A percentile compares a stretch with the other conserved stretches of the same genome.
Evolutionary conservation across 768 basidiomycete genomes (phyloP).

Genomic region (Trametes cubensis): DNA sequence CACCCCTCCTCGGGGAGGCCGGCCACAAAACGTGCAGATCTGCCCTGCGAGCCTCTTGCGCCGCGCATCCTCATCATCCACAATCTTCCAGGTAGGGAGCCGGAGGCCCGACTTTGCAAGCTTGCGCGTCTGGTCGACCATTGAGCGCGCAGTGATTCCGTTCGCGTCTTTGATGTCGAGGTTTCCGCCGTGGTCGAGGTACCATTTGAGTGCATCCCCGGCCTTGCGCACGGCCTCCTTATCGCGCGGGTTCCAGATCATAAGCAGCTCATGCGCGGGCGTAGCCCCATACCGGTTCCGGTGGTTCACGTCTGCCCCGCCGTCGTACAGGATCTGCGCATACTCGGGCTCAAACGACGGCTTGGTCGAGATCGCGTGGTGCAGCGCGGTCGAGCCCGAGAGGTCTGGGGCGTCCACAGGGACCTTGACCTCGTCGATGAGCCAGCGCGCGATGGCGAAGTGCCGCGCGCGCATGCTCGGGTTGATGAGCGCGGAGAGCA

Average conservation of each 20-base stretch:
- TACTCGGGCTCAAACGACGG: conserved; percentile 45
- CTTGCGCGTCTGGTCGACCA: conserved; percentile 17
- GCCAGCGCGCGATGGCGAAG: conserved; percentile 38
- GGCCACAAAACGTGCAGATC: conserved; percentile 42
- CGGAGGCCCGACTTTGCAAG: neutral
- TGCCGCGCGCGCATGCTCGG: conserved; percentile 29
- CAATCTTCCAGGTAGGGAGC: conserved; percentile 21
- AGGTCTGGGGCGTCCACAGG: conserved; percentile 43
- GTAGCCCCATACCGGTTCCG: conserved; percentile 45
- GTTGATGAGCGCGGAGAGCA: conserved; percentile 34
- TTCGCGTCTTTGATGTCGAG: conserved; percentile 40
- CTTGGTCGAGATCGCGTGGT: conserved; percentile 46
- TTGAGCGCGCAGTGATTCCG: conserved; percentile 35
- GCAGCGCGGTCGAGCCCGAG: conserved; percentile 45
- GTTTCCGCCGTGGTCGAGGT: conserved; percentile 46
- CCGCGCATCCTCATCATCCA: conserved; percentile 39
- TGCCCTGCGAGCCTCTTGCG: conserved; percentile 31
- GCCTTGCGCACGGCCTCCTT: conserved; percentile 29
- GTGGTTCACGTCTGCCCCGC: conserved; percentile 45
- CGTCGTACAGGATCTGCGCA: conserved; percentile 45
- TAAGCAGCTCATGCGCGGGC: conserved; percentile 42
- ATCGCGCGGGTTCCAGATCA: conserved; percentile 34
- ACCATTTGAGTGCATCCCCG: conserved; percentile 40
- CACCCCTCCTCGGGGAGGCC: conserved; percentile 27
- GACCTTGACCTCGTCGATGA: conserved; percentile 38